These are phyloP conservation scores for Pythium coloratum DNA, from an alignment of 352 stramenopile species.

Conservation along the genomic window DNA sequence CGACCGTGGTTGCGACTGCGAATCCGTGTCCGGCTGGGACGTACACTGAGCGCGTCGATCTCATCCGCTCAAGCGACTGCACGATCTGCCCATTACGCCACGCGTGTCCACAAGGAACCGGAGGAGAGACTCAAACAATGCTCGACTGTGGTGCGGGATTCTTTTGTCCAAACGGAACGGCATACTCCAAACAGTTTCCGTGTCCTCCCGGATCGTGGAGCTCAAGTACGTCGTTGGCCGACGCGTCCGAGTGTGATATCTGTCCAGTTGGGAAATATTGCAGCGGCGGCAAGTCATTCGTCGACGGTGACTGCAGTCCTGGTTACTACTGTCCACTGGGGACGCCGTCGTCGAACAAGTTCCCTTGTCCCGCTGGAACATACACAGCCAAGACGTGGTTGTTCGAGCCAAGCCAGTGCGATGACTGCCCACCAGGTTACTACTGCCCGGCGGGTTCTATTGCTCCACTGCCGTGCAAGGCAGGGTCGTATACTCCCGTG, in stretches of 20 bases:
- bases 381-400: conserved; percentile 77
- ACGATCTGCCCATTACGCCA: conserved; percentile 73
- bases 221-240: conserved; percentile 59
- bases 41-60: conserved; percentile 64
- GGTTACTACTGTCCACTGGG: conserved; percentile 90
- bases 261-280: conserved; percentile 89
- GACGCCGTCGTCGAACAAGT: conserved; percentile 62
- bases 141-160: conserved; percentile 67
- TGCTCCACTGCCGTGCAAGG: conserved; percentile 62
- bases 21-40: conserved; percentile 74
- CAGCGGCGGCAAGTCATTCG: conserved; percentile 67
- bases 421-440: conserved; percentile 73
- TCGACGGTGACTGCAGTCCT: conserved; percentile 68
- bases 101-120: conserved; percentile 74
- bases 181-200: conserved; percentile 64
- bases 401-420: conserved; percentile 72
- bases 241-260: conserved; percentile 66
- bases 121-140: conserved; percentile 67
- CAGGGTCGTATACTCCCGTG: conserved; percentile 68
- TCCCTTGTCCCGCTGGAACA: conserved; percentile 82
- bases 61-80: conserved; percentile 74
- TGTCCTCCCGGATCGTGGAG: conserved; percentile 90
- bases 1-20: conserved; percentile 48
- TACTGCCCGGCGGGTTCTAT: conserved; percentile 73
- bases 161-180: conserved; percentile 83